Evolutionary conservation across 768 basidiomycete genomes (phyloP).

Genomic region (Podaxis rugospora): DNA sequence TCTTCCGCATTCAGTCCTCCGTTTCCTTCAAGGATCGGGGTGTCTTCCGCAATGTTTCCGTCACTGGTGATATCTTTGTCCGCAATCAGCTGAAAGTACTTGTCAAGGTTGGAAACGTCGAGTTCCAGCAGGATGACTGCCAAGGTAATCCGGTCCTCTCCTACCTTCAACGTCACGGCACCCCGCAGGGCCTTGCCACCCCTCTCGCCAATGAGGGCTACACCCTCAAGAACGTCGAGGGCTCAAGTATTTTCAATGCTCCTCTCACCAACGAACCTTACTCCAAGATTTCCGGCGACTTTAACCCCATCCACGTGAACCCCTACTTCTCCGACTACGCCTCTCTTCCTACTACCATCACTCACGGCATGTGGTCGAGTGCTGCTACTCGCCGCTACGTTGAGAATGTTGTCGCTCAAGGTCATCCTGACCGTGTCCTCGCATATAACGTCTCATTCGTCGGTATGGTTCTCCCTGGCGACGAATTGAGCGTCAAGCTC

Average conservation of each 20-base stretch:
- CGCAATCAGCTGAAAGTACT: slow-evolving; percentile 85
- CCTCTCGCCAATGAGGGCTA: slow-evolving; percentile 88
- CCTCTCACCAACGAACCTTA: slow-evolving; percentile 95
- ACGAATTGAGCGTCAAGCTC: slow-evolving; percentile 81
- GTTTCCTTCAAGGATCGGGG: slow-evolving; percentile 90
- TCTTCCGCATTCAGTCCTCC: slow-evolving; percentile 86
- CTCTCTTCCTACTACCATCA: slow-evolving; percentile 91
- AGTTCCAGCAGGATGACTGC: slow-evolving; percentile 82
- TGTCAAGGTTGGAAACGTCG: slow-evolving; percentile 83
- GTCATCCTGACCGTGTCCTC: slow-evolving; percentile 85
- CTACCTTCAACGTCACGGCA: slow-evolving; percentile 90
- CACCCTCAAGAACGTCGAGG: slow-evolving; percentile 61
- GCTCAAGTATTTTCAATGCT: slow-evolving; percentile 66
- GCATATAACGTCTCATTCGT: slow-evolving; percentile 93
- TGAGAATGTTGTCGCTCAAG: slow-evolving; percentile 92
- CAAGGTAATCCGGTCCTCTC: slow-evolving; percentile 92
- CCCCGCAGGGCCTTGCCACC: slow-evolving; percentile 67
- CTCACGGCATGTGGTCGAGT: slow-evolving; percentile 96
- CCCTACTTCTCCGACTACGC: slow-evolving; percentile 97
- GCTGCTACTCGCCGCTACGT: slow-evolving; percentile 91
- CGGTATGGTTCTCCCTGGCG: slow-evolving; percentile 93
- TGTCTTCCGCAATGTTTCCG: slow-evolving; percentile 74
- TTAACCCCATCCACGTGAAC: slow-evolving; percentile 98
- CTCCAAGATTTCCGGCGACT: slow-evolving; percentile 94
- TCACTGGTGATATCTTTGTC: slow-evolving; percentile 82